Conservation (phyloP, 2,329 filamentous ascomycete species). For the Apiospora pterosperma region DNA sequence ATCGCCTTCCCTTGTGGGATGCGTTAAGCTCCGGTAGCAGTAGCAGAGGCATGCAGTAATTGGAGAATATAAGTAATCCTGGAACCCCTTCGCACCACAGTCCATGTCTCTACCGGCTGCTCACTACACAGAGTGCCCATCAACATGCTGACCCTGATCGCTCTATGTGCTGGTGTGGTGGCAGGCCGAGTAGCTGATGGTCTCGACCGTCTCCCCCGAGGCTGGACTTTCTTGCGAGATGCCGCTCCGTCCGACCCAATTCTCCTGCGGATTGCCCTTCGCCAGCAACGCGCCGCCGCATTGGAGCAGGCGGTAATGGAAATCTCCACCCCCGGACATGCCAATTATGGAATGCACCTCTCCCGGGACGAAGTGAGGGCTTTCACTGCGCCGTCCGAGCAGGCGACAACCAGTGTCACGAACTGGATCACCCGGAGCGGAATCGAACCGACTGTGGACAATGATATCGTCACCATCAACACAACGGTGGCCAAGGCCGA, state of each 20-base stretch:
- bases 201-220: constrained; percentile 31
- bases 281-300: constrained; percentile 42
- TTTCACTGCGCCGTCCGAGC: constrained; percentile 32
- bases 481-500: constrained; percentile 50
- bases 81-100: neutral
- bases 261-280: constrained; percentile 46
- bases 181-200: constrained; percentile 29
- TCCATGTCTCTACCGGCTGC: neutral
- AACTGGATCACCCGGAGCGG: constrained; percentile 19
- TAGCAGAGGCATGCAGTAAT: neutral
- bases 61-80: neutral
- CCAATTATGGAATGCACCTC: constrained; percentile 59
- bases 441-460: constrained; percentile 50
- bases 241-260: constrained; percentile 37
- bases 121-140: neutral
- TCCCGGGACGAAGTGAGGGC: constrained; percentile 47
- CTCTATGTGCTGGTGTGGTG: neutral
- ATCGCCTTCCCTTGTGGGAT: neutral
- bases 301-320: constrained; percentile 59
- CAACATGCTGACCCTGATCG: neutral
- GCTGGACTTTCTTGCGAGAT: constrained; percentile 33
- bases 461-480: constrained; percentile 56
- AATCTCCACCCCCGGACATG: constrained; percentile 57
- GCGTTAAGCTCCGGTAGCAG: neutral
- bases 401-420: constrained; percentile 31